A percentile compares a stretch with the other conserved stretches of the same genome.
Evolutionary conservation across 352 stramenopile species (phyloP).

Genomic region (Globisporangium sylvaticum): DNA sequence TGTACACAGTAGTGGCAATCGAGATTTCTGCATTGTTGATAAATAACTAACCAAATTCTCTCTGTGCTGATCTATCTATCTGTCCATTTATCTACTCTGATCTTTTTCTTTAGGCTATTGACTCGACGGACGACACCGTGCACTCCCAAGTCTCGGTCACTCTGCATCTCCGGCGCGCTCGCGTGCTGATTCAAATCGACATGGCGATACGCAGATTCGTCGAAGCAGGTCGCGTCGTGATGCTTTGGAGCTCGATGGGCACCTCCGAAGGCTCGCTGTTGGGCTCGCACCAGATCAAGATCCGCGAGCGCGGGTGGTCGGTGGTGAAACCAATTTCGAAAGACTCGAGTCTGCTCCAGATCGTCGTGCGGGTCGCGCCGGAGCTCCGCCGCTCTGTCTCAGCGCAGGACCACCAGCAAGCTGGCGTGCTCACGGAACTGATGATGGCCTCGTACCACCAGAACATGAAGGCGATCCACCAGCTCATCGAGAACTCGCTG

Average conservation of each 20-base stretch:
- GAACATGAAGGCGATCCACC: conserved; percentile 11
- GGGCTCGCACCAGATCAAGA: conserved; percentile 1
- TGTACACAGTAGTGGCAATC: not conserved
- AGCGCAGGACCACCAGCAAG: not conserved
- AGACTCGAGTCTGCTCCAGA: not conserved
- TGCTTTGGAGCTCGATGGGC: conserved; percentile 4
- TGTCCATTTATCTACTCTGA: not conserved
- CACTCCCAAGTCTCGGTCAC: not conserved
- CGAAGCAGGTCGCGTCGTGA: not conserved
- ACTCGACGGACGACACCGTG: not conserved
- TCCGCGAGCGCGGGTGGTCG: not conserved
- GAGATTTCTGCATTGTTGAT: too few species aligned
- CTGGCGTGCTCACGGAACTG: conserved; percentile 8
- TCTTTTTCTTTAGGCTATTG: not conserved
- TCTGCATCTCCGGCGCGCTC: not conserved
- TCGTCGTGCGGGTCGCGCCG: not conserved
- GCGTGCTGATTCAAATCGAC: not conserved
- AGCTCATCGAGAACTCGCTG: conserved; percentile 10
- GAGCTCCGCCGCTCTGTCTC: not conserved
- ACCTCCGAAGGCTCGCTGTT: conserved; percentile 3
- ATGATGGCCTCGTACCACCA: conserved; percentile 12
- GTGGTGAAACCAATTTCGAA: not conserved
- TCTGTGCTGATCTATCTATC: too few species aligned
- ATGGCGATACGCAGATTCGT: not conserved
- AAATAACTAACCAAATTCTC: too few species aligned